These are phyloP conservation scores for Agrostemma githago DNA, from an alignment of 148 eudicot genomes.

Conservation along the genomic window DNA sequence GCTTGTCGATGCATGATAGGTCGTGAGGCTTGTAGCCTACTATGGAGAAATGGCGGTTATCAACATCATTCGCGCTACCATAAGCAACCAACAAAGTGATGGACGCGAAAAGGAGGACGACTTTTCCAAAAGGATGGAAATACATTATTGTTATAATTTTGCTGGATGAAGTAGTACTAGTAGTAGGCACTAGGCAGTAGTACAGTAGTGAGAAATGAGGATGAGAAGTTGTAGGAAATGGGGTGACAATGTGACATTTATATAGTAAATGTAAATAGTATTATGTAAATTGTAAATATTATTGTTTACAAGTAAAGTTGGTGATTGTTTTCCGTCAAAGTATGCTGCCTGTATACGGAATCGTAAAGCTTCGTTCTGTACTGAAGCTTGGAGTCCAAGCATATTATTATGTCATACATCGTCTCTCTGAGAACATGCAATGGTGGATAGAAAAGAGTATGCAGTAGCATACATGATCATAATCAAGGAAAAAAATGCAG, in stretches of 20 bases:
- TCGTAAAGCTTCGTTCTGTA: conserved; percentile 66
- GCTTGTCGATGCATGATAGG: conserved; percentile 47
- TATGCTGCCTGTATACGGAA: conserved; percentile 29
- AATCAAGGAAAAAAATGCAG: no score
- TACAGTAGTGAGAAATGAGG: neutral
- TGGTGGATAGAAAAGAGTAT: conserved; percentile 1
- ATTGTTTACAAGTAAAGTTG: conserved; percentile 54
- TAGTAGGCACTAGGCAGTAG: no score
- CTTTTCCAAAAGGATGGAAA: conserved; percentile 19
- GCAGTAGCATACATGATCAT: neutral
- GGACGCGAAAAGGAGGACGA: conserved; percentile 24
- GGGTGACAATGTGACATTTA: conserved; percentile 7
- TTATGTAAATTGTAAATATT: neutral
- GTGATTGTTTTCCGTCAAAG: conserved; percentile 14
- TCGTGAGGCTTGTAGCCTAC: conserved; percentile 81
- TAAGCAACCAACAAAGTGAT: conserved; percentile 25
- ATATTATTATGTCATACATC: conserved; percentile 28
- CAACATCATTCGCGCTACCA: conserved; percentile 15
- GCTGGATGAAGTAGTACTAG: neutral
- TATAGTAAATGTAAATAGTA: conserved; percentile 18
- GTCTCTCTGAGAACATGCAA: conserved; percentile 11
- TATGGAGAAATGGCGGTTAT: conserved; percentile 57
- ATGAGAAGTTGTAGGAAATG: conserved; percentile 10
- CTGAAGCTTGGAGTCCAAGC: conserved; percentile 58
- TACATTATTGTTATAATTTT: neutral